A percentile compares a stretch with the other conserved stretches of the same genome.
Conservation (phyloP, 495 filamentous ascomycete genomes). For the Venustampulla echinocandica region DNA sequence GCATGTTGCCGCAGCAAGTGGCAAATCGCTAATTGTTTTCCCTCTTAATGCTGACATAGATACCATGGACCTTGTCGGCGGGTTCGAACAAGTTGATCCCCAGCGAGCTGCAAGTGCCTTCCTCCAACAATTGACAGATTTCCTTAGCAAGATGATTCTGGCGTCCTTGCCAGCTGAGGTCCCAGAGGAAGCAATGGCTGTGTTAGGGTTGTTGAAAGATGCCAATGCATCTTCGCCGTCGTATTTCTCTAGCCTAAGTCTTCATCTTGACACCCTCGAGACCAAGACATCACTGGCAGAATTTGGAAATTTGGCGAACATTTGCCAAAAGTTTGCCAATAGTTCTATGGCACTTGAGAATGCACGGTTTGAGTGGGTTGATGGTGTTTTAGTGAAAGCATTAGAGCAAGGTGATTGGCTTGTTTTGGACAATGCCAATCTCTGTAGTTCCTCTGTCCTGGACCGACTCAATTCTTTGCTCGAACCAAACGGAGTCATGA, state of each 20-base stretch:
- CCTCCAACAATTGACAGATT: conserved; percentile 43
- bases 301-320: conserved; percentile 10
- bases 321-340: conserved; percentile 31
- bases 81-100: conserved; percentile 89
- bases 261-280: conserved; percentile 4
- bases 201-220: conserved; percentile 32
- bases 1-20: conserved; percentile 68
- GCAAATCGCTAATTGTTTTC: conserved; percentile 65
- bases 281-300: conserved; percentile 11
- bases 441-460: conserved; percentile 89
- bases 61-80: conserved; percentile 92
- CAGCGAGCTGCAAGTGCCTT: conserved; percentile 53
- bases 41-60: conserved; percentile 89
- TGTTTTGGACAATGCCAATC: conserved; percentile 91
- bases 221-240: conserved; percentile 5
- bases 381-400: conserved; percentile 82
- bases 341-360: conserved; percentile 42
- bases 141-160: conserved; percentile 46
- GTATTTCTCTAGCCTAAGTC: conserved; percentile 21
- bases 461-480: conserved; percentile 92
- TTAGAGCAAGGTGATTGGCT: conserved; percentile 84
- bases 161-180: conserved; percentile 35
- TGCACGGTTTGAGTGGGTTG: conserved; percentile 91
- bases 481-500: conserved; percentile 78
- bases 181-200: conserved; percentile 33